Base-by-base conservation (phyloP, 2,329 filamentous ascomycete species). In the Claviceps sp. region DNA sequence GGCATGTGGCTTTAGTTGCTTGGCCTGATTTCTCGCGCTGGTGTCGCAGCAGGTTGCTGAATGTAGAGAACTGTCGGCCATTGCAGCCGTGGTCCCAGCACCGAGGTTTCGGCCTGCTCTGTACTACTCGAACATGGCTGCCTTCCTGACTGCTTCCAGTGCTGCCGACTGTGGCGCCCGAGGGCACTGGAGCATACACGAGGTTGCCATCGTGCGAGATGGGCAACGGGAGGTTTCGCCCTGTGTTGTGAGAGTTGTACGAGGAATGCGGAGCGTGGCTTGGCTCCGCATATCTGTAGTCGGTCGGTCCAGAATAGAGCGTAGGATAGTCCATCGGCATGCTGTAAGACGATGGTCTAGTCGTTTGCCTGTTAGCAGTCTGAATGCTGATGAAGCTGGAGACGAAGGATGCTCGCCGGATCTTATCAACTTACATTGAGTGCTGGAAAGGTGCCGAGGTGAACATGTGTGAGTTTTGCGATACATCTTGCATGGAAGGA, bases 11-110 rank as follows among this genome's bases (percentile, higher is more conserved):
- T 70, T 96, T 96, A 34, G 86, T 76, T 11, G 90, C 88, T 50
- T 90, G 89, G 26, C 91, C 91, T 0, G 88, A 94, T 67, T 95
- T 96, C 68, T 97, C 91, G 44, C 91, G 81, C 68, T 96, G 90
- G 66, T 97, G 91, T 56, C 91, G 79, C 40, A 96, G 74, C 3
- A 96, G 78, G 65, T 96, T 96, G 77, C 89, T 95, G 65, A 96
- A 96, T 3, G 91, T 96, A 17, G 89, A 95, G 64, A 97, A 97
- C 62, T 95, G 87, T 34, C 90, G 83, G 19, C 91, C 91, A 62
- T 96, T 95, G 73, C 91, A 97, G 11, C 90, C 91, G 63, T 97
- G 91, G 55, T 96, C 91, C 87, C 88, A 97, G 68, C 91, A 96
- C 65, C 95, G 89, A 46, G 90, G 89, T 70, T 95, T 95, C n/a